A percentile compares a stretch with the other conserved stretches of the same genome.
Conservation (phyloP, 1,284 basidiomycete genomes). For the Fereydounia khargensis region DNA sequence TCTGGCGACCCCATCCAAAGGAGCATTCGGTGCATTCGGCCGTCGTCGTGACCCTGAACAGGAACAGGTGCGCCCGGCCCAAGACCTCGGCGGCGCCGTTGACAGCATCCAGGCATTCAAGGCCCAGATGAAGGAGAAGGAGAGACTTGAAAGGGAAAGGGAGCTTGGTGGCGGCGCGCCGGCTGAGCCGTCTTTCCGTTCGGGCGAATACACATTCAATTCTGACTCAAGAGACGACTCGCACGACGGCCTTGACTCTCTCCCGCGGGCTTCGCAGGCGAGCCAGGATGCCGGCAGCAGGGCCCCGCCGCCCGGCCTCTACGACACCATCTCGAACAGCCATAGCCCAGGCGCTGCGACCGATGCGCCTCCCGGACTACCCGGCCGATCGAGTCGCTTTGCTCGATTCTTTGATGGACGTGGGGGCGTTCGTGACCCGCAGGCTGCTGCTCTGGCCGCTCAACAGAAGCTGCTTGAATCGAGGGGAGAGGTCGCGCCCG, state of each 20-base stretch:
- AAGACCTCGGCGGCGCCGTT: constrained; percentile 23
- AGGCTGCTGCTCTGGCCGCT: constrained; percentile 43
- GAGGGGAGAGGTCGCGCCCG: constrained; percentile 8
- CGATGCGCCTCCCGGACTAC: constrained; percentile 29
- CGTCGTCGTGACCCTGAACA: constrained; percentile 10
- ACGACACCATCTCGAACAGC: constrained; percentile 39
- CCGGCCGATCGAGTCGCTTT: constrained; percentile 53
- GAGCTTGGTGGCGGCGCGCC: neutral
- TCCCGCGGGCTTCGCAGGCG: too few species aligned
- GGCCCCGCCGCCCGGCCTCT: neutral
- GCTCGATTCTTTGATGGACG: constrained; percentile 51
- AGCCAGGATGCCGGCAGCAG: neutral
- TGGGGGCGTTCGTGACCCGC: constrained; percentile 29
- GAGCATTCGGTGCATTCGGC: neutral
- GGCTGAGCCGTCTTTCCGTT: too few species aligned
- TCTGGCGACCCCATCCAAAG: neutral
- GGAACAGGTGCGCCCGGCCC: neutral
- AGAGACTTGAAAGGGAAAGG: constrained; percentile 62
- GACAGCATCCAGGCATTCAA: constrained; percentile 88
- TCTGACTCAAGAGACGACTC: too few species aligned
- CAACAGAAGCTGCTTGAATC: constrained; percentile 37
- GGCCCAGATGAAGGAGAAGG: constrained; percentile 78
- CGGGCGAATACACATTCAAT: too few species aligned
- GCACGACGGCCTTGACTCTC: too few species aligned
- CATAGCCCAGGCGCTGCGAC: constrained; percentile 13